phyloP scores from a whole-genome alignment of 2,329 filamentous ascomycete species.

The Aureobasidium lini region DNA sequence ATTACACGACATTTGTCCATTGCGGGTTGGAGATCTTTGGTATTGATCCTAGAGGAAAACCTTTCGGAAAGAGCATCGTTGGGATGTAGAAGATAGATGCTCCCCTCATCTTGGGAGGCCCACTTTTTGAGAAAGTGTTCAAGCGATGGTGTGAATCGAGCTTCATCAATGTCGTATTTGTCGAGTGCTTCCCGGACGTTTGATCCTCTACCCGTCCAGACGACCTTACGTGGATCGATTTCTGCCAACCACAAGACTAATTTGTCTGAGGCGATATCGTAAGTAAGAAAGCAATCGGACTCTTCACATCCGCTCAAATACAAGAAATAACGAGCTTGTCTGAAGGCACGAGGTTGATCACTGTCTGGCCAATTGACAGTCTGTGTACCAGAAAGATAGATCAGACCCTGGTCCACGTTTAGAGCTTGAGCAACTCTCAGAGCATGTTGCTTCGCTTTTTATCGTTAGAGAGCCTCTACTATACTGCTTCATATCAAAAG shows the following conservation, averaged over 20 bases:
- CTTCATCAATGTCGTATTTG: conserved; percentile 72
- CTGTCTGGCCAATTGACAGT: conserved; percentile 49
- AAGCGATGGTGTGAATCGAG: conserved; percentile 40
- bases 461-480: not conserved
- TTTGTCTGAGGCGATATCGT: conserved; percentile 65
- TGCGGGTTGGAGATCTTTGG: conserved; percentile 50
- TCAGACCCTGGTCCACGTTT: conserved; percentile 41
- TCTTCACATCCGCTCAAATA: conserved; percentile 83
- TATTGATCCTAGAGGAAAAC: not conserved
- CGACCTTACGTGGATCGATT: conserved; percentile 76
- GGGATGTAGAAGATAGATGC: conserved; percentile 30
- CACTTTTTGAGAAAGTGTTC: conserved; percentile 26
- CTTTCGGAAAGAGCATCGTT: conserved; percentile 5
- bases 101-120: conserved; percentile 21
- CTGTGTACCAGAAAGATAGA: conserved; percentile 49
- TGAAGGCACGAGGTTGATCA: conserved; percentile 49
- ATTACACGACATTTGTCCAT: conserved; percentile 76
- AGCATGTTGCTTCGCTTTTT: conserved; percentile 17
- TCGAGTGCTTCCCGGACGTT: conserved; percentile 65
- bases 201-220: conserved; percentile 86
- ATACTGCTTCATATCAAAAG: not conserved
- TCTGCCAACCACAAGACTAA: conserved; percentile 87
- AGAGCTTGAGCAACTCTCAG: conserved; percentile 15
- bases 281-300: conserved; percentile 71
- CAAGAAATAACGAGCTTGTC: conserved; percentile 73